phyloP scores from a whole-genome alignment of 2,329 filamentous ascomycete species.

The Myriosclerotinia duriaeana region DNA sequence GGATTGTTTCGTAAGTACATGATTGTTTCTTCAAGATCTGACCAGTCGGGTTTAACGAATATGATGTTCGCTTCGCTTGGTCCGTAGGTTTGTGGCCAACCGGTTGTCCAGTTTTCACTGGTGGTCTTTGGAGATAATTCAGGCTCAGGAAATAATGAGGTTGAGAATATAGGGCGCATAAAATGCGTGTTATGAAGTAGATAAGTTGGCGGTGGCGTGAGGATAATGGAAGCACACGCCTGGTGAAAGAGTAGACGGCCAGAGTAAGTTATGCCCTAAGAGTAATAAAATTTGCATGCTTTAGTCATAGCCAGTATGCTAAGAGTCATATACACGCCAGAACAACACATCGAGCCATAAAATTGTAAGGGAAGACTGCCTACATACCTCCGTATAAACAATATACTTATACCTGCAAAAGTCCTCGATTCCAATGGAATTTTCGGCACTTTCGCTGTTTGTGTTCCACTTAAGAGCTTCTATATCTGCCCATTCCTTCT shows the following conservation, averaged over 20 bases:
- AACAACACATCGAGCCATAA: not conserved
- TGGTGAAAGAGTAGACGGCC: conserved; percentile 53
- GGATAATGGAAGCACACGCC: conserved; percentile 50
- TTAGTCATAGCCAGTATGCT: not conserved
- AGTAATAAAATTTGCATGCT: not conserved
- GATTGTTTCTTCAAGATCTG: conserved; percentile 49
- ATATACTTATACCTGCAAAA: conserved; percentile 55
- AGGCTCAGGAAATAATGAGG: conserved; percentile 30
- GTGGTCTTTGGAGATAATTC: conserved; percentile 1
- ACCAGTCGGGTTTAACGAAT: conserved; percentile 54
- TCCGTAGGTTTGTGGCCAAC: conserved; percentile 45
- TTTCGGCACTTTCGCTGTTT: conserved; percentile 43
- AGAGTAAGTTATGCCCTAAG: conserved; percentile 51
- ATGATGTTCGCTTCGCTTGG: conserved; percentile 48
- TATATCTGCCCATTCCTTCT: conserved; percentile 50
- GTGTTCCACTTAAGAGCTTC: conserved; percentile 42
- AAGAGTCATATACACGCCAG: not conserved
- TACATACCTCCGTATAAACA: conserved; percentile 49
- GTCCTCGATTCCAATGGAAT: conserved; percentile 50
- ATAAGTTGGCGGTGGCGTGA: conserved; percentile 51
- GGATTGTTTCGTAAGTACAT: conserved; percentile 49
- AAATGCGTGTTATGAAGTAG: conserved; percentile 53
- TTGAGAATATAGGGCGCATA: conserved; percentile 47
- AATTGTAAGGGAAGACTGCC: not conserved
- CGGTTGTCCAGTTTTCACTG: conserved; percentile 27